These are phyloP conservation scores for Beauveria medogensis DNA, from an alignment of 2,329 filamentous ascomycete species.

Conservation along the genomic window DNA sequence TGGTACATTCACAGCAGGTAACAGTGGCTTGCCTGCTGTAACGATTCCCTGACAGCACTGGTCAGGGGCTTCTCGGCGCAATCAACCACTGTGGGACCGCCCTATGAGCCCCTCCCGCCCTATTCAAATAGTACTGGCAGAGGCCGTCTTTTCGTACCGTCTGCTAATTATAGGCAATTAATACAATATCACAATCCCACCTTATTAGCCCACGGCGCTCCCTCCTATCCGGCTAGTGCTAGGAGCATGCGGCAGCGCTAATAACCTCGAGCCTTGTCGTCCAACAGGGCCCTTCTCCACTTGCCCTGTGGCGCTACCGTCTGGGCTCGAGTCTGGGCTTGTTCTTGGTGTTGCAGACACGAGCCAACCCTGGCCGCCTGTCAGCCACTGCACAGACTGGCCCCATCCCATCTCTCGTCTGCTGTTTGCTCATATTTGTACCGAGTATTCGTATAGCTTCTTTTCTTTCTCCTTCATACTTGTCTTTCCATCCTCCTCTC, in stretches of 20 bases:
- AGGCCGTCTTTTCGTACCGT: not conserved
- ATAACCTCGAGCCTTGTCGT: not conserved
- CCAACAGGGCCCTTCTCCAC: not conserved
- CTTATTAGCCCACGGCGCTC: not conserved
- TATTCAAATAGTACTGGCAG: too few species aligned
- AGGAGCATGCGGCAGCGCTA: conserved; percentile 1
- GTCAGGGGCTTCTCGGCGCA: not conserved
- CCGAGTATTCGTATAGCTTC: conserved; percentile 8
- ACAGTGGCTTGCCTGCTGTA: not conserved
- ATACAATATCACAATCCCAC: not conserved
- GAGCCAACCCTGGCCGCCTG: not conserved
- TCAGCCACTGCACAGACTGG: not conserved
- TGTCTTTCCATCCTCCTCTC: not conserved
- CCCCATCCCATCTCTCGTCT: conserved; percentile 11
- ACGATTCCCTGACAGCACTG: not conserved
- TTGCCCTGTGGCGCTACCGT: conserved; percentile 1
- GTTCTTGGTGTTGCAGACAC: conserved; percentile 7
- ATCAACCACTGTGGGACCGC: conserved; percentile 3
- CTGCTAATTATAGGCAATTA: not conserved
- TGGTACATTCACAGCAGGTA: not conserved
- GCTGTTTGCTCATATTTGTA: conserved; percentile 9
- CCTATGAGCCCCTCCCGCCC: too few species aligned
- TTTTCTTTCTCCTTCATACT: conserved; percentile 10
- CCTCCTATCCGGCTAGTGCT: not conserved
- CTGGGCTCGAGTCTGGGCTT: conserved; percentile 10